These are phyloP conservation scores for Bipolaris oryzae DNA, from an alignment of 2,329 filamentous ascomycete genomes.

Conservation along the genomic window DNA sequence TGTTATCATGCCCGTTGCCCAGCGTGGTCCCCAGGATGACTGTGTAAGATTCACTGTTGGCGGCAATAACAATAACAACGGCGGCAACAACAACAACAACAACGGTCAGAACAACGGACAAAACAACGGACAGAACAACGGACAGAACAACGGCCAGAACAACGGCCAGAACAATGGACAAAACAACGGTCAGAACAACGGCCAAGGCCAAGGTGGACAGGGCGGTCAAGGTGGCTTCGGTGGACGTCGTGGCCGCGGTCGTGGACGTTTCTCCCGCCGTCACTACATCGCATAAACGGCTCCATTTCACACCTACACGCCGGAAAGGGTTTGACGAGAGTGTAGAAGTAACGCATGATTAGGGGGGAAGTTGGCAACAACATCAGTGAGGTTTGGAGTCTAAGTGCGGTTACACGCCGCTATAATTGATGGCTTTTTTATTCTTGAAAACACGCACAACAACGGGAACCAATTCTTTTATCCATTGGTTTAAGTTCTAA, in stretches of 20 bases:
- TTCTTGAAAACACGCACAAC: constrained; percentile 26
- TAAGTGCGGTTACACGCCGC: constrained; percentile 13
- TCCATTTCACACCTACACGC: not conserved
- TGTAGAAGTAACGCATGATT: constrained; percentile 3
- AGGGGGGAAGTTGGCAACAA: too few species aligned
- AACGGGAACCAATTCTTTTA: too few species aligned
- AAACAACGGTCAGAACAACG: constrained; percentile 21
- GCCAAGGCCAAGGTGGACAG: constrained; percentile 7
- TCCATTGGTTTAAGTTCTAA: too few species aligned
- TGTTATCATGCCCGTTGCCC: constrained; percentile 63
- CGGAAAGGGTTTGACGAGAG: too few species aligned
- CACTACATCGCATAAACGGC: constrained; percentile 40
- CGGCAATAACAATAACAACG: too few species aligned
- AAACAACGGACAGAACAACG: constrained; percentile 20
- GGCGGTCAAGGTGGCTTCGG: constrained; percentile 20
- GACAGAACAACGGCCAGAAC: not conserved
- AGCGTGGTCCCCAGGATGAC: constrained; percentile 61
- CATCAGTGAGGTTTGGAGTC: constrained; percentile 1
- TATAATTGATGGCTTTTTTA: constrained; percentile 37
- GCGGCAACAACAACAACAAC: constrained; percentile 17
- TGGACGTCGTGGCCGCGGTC: constrained; percentile 23
- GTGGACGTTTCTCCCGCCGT: constrained; percentile 33
- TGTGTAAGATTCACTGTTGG: constrained; percentile 58
- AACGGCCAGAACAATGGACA: constrained; percentile 16
- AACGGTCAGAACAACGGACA: constrained; percentile 7